Percentiles rank a stretch among this genome's conserved stretches.
These are phyloP conservation scores for Saturnispora quitensis DNA, from an alignment of 805 yeast species.

Conservation along the genomic window DNA sequence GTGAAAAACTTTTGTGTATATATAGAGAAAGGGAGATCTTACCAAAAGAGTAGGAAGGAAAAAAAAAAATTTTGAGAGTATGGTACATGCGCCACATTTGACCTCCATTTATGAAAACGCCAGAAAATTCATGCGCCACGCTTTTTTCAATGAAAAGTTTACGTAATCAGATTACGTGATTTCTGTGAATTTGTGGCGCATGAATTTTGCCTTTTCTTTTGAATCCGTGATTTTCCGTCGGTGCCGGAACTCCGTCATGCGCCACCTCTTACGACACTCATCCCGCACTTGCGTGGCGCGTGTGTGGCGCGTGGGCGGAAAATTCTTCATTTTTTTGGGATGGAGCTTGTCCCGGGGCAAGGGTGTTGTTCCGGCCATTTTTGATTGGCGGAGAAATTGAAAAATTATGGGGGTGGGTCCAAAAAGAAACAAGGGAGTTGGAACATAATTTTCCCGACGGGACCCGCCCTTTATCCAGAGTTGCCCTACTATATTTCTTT, in stretches of 20 bases:
- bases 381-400: neutral
- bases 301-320: neutral
- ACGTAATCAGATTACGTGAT: neutral
- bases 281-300: neutral
- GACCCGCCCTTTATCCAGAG: neutral
- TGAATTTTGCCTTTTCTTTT: neutral
- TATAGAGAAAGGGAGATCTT: neutral
- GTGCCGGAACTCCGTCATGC: neutral
- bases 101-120: no score
- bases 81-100: no score
- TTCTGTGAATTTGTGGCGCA: neutral
- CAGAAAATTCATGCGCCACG: no score
- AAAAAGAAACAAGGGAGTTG: neutral
- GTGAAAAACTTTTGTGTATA: neutral
- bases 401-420: neutral
- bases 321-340: neutral
- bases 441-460: neutral
- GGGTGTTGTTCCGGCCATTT: neutral
- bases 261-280: neutral
- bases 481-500: no score
- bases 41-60: neutral
- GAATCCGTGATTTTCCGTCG: neutral
- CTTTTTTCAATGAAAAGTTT: no score
- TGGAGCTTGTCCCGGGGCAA: neutral
- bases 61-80: no score